These are phyloP conservation scores for Xerocomus cyaneibrunnescens DNA, from an alignment of 1,284 basidiomycete genomes.

Conservation along the genomic window DNA sequence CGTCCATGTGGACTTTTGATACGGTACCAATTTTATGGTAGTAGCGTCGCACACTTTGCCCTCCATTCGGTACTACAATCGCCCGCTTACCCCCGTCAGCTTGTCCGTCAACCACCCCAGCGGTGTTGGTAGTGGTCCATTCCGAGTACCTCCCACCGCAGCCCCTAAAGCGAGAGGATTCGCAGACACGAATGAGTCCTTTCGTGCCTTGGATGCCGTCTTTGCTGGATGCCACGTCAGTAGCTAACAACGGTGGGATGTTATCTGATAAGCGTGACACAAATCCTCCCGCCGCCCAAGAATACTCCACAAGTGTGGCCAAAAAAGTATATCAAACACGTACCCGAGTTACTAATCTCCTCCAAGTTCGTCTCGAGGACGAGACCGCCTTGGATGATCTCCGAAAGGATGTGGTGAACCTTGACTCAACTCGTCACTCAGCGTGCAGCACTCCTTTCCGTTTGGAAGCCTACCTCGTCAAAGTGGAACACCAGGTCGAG, in stretches of 20 bases:
- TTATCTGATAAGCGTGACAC: constrained; percentile 6
- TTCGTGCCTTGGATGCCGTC: constrained; percentile 64
- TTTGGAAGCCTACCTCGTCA: constrained; percentile 75
- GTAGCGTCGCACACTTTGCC: not conserved
- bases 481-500: constrained; percentile 98
- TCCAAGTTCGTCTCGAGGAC: constrained; percentile 98
- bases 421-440: constrained; percentile 12
- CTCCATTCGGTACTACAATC: constrained; percentile 9
- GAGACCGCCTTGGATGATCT: constrained; percentile 95
- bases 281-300: not conserved
- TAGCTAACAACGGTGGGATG: not conserved
- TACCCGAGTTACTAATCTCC: constrained; percentile 80
- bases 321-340: constrained; percentile 27
- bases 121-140: constrained; percentile 64
- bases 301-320: not conserved
- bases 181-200: constrained; percentile 71
- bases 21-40: constrained; percentile 1
- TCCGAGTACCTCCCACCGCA: constrained; percentile 55
- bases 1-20: not conserved
- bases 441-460: not conserved
- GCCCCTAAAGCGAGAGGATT: constrained; percentile 74
- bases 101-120: constrained; percentile 77
- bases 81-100: constrained; percentile 52
- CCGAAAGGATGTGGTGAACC: constrained; percentile 93
- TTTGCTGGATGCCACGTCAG: constrained; percentile 48